These are phyloP conservation scores for Xylariaceae sp. DNA, from an alignment of 2,329 filamentous ascomycete genomes.

Conservation along the genomic window DNA sequence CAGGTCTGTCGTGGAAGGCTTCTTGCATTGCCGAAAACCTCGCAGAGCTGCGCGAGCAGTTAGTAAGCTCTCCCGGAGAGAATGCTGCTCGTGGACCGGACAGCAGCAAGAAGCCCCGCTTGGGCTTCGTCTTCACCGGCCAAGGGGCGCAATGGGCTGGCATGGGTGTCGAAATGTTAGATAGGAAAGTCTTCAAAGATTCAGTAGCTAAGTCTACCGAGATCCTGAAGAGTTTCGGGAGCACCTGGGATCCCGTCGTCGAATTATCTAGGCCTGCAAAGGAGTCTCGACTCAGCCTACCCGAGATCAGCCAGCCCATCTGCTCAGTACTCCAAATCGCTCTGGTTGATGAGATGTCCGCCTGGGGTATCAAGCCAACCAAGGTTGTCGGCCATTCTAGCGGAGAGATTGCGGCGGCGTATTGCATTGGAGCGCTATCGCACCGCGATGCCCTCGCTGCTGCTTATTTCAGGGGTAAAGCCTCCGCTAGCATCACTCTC, in stretches of 20 bases:
- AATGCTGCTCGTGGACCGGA: too few relatives aligned
- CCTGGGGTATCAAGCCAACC: neutral
- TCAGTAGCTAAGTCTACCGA: slow-evolving; percentile 12
- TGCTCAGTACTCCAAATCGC: neutral
- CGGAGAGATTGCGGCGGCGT: neutral
- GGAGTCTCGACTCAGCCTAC: neutral
- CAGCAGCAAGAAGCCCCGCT: too few relatives aligned
- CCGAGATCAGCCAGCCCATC: neutral
- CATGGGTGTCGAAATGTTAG: slow-evolving; percentile 33
- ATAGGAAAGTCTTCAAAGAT: slow-evolving; percentile 17
- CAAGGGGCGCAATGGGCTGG: slow-evolving; percentile 36
- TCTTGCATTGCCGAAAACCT: too few relatives aligned
- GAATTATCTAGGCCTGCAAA: neutral
- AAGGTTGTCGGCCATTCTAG: neutral
- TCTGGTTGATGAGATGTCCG: neutral
- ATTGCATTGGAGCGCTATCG: neutral
- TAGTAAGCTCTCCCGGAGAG: too few relatives aligned
- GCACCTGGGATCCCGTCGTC: slow-evolving; percentile 4
- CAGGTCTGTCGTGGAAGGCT: too few relatives aligned
- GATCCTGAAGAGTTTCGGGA: neutral
- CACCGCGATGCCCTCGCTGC: neutral
- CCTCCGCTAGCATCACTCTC: neutral
- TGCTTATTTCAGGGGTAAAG: neutral
- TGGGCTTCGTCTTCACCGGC: slow-evolving; percentile 33
- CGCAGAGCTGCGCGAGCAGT: too few relatives aligned